phyloP scores from a whole-genome alignment of 495 filamentous ascomycete genomes.

The Lichina pygmaea region DNA sequence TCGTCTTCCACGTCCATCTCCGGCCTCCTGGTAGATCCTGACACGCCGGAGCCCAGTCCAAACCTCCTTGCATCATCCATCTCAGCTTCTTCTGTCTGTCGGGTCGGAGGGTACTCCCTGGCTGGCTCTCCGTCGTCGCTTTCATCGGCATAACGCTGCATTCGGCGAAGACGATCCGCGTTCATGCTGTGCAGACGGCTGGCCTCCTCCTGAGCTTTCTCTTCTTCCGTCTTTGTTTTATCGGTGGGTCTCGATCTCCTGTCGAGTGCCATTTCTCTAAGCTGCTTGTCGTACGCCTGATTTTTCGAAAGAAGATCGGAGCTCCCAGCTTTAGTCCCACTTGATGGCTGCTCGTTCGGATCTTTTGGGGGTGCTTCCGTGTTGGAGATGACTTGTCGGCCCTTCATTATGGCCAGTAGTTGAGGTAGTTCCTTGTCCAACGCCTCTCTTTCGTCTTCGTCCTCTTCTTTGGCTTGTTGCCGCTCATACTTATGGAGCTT shows the following conservation, averaged over 20 bases:
- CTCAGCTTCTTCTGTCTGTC: conserved; percentile 2
- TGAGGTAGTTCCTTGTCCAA: conserved; percentile 54
- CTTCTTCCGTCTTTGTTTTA: conserved; percentile 74
- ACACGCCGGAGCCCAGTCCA: conserved; percentile 18
- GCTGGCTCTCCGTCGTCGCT: conserved; percentile 18
- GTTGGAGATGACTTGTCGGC: conserved; percentile 2
- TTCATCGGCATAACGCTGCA: conserved; percentile 32
- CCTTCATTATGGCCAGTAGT: conserved; percentile 43
- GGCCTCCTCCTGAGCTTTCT: conserved; percentile 50
- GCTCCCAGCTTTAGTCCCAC: background rate
- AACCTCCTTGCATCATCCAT: conserved; percentile 28
- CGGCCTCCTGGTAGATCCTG: conserved; percentile 11
- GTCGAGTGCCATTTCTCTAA: conserved; percentile 61
- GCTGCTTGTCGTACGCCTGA: conserved; percentile 57
- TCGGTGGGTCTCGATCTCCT: conserved; percentile 61
- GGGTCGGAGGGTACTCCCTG: background rate
- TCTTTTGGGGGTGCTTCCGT: background rate
- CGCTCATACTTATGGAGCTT: conserved; percentile 84
- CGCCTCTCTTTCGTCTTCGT: conserved; percentile 68
- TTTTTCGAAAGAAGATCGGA: background rate
- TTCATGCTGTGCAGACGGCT: conserved; percentile 53
- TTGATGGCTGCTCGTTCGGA: background rate
- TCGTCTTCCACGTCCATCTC: conserved; percentile 50
- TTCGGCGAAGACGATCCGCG: conserved; percentile 41
- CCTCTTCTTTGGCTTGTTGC: conserved; percentile 78